Base-by-base conservation (phyloP, 331 rosid species). In the Malus hybrid region DNA sequence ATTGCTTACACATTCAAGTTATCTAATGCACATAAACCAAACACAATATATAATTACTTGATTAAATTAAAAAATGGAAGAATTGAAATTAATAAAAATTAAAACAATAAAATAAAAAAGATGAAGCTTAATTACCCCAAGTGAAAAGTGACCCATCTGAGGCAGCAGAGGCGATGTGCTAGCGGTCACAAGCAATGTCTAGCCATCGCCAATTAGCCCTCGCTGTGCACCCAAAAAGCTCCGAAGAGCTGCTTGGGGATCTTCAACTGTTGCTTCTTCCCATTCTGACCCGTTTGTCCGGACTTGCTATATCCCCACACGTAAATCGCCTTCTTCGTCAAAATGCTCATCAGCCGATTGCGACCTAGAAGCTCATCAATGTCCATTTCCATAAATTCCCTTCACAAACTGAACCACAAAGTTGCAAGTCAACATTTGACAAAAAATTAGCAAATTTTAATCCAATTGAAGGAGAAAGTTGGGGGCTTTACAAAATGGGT, bases 271-370 rank as follows among this genome's bases (percentile, higher is more conserved):
- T 86, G 83, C 46, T 83, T 90, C 70, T 85, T 76, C 52, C 92
- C 93, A 48, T 81, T 84, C 81, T 97, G 87, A 5, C 96, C 96
- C 7, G 97, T 93, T 82, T 91, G 98, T 42, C 98, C 97, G 0
- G 97, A 89, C 62, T 93, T 92, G 73, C 91, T 93, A 74, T 93
- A 93, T 10, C 98, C 97, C 98, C 98, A 93, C 27, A 87, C 97
- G 85, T 89, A 91, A 80, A 93, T 88, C 36, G 96, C 98, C 77
- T 96, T 89, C 89, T 85, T 91, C 67, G 86, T 87, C 33, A 96
- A 79, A 31, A 85, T 71, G 69, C 62, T 83, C 61, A 22, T 65
- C 1, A 90, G 83, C 65, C 64, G 79, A 11, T 27, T 76, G 10
- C 76, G 77, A 72, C 92, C 97, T 6, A 91, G 83, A n/a, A 91